A percentile compares a stretch with the other conserved stretches of the same genome.
Conservation (phyloP, 352 stramenopile species). For the Globisporangium emineosum region DNA sequence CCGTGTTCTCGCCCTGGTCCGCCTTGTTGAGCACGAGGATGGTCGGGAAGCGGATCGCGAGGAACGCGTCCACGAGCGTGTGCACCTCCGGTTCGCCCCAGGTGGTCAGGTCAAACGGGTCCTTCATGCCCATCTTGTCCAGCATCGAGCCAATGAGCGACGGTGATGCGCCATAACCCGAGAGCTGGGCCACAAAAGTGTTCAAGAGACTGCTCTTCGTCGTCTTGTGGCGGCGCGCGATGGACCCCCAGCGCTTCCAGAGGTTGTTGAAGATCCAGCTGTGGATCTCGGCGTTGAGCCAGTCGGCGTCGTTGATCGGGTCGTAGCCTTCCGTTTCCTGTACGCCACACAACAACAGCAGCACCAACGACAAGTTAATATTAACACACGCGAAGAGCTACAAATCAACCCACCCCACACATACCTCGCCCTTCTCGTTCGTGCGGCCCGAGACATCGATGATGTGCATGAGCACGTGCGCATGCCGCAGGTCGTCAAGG, state of each 20-base stretch:
- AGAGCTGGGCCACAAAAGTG: slow-evolving; percentile 77
- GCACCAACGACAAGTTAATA: too few relatives aligned
- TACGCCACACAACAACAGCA: neutral
- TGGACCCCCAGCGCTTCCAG: slow-evolving; percentile 79
- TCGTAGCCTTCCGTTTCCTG: slow-evolving; percentile 80
- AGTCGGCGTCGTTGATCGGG: slow-evolving; percentile 87
- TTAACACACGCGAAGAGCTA: neutral
- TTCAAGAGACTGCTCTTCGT: slow-evolving; percentile 65
- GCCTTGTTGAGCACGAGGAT: slow-evolving; percentile 90
- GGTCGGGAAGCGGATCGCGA: slow-evolving; percentile 80
- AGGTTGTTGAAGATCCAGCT: slow-evolving; percentile 89
- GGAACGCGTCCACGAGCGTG: slow-evolving; percentile 70
- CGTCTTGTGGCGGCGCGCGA: slow-evolving; percentile 67
- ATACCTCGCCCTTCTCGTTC: slow-evolving; percentile 83
- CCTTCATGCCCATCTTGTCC: slow-evolving; percentile 55
- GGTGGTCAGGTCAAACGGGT: slow-evolving; percentile 52
- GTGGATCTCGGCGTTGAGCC: slow-evolving; percentile 84
- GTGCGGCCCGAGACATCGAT: slow-evolving; percentile 87
- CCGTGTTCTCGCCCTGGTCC: slow-evolving; percentile 80
- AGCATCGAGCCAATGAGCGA: slow-evolving; percentile 73
- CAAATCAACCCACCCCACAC: neutral
- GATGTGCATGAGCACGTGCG: slow-evolving; percentile 89
- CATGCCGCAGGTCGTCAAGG: slow-evolving; percentile 89
- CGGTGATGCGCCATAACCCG: slow-evolving; percentile 73
- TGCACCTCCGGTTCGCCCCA: slow-evolving; percentile 71